phyloP scores from a whole-genome alignment of 495 filamentous ascomycete genomes.

The Aspergillus bertholletiae region DNA sequence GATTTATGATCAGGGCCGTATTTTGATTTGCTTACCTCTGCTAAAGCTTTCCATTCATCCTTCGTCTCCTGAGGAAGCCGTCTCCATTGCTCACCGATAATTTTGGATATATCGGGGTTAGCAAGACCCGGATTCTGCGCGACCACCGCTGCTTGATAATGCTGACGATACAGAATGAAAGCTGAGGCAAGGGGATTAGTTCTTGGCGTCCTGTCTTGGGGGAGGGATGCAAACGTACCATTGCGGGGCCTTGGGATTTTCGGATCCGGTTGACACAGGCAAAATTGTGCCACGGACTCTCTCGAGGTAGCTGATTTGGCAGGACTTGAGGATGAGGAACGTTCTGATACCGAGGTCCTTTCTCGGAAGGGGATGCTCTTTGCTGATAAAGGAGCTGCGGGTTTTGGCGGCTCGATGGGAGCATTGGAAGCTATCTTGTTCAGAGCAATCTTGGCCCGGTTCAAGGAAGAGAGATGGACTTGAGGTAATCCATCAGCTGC shows the following conservation, averaged over 20 bases:
- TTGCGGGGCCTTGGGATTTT: constrained; percentile 94
- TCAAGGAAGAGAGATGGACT: constrained; percentile 30
- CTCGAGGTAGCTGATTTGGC: constrained; percentile 24
- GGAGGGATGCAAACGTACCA: constrained; percentile 57
- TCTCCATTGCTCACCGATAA: constrained; percentile 92
- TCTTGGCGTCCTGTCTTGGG: background rate
- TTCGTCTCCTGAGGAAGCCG: constrained; percentile 71
- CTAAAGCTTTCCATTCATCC: constrained; percentile 82
- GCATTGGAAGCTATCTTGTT: constrained; percentile 16
- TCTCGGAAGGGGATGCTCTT: constrained; percentile 24
- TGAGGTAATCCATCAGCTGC: constrained; percentile 22
- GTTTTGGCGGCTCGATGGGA: constrained; percentile 12
- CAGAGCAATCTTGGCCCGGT: constrained; percentile 18
- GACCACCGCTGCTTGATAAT: constrained; percentile 80
- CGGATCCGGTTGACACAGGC: constrained; percentile 88
- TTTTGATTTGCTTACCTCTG: constrained; percentile 56
- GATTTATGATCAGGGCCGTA: background rate
- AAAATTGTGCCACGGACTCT: constrained; percentile 58
- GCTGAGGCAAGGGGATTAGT: constrained; percentile 52
- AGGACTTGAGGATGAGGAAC: constrained; percentile 33
- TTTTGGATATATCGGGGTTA: constrained; percentile 97
- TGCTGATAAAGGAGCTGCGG: constrained; percentile 9
- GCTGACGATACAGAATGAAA: constrained; percentile 96
- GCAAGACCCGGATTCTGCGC: constrained; percentile 81
- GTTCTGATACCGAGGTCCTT: constrained; percentile 25